Percentiles rank a stretch among this genome's conserved stretches.
phyloP scores from a whole-genome alignment of 345 rosid genomes.

The Gossypium rotundifolium region DNA sequence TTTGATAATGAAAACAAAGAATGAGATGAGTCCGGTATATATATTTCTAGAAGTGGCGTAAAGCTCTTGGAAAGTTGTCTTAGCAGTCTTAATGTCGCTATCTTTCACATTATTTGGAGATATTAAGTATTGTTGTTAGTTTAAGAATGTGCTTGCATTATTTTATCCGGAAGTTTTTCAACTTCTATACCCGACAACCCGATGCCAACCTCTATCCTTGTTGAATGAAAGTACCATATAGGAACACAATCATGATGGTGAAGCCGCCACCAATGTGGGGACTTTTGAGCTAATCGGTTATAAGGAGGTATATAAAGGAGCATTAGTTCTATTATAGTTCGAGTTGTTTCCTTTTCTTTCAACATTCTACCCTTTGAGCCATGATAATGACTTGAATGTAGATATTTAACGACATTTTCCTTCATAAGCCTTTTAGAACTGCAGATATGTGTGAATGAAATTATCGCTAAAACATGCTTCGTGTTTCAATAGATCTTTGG shows the following conservation, averaged over 20 bases:
- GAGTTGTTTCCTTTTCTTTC: constrained; percentile 5
- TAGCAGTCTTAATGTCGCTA: neutral
- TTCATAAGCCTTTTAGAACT: constrained; percentile 4
- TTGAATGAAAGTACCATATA: constrained; percentile 29
- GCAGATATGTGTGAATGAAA: neutral
- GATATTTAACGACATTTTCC: constrained; percentile 2
- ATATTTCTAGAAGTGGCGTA: neutral
- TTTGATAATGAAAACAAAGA: constrained; percentile 3
- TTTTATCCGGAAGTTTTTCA: constrained; percentile 17
- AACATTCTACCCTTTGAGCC: constrained; percentile 5
- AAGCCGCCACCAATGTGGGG: constrained; percentile 33
- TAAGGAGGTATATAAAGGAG: constrained; percentile 33
- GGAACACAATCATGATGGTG: constrained; percentile 29
- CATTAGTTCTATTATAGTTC: constrained; percentile 14
- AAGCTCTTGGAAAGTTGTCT: neutral
- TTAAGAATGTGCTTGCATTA: constrained; percentile 6
- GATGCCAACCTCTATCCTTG: constrained; percentile 30
- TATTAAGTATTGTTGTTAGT: constrained; percentile 4
- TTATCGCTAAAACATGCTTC: neutral
- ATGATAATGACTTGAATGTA: neutral
- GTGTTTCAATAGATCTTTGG: neutral
- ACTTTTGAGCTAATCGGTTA: constrained; percentile 34
- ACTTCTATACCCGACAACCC: constrained; percentile 21
- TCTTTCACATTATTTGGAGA: neutral
- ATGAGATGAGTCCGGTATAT: neutral